Percentiles rank a stretch among this genome's conserved stretches.
Conservation (phyloP, 495 filamentous ascomycete species). For the Penicillium fimorum region DNA sequence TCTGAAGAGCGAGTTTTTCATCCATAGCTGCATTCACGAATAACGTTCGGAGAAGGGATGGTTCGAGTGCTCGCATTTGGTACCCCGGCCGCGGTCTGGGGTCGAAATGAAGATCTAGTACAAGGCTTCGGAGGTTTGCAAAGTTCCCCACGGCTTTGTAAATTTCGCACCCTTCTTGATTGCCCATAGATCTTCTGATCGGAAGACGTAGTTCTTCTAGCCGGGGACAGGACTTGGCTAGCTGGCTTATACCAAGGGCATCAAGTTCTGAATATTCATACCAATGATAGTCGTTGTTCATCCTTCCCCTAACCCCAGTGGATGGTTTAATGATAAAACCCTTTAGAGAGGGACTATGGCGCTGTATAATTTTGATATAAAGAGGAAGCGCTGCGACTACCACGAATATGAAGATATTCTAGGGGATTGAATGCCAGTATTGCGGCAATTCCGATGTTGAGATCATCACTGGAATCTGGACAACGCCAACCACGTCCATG, state of each 20-base stretch:
- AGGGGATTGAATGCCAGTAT: constrained; percentile 12
- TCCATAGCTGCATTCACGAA: constrained; percentile 11
- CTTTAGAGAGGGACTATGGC: constrained; percentile 14
- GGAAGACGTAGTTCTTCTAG: background rate
- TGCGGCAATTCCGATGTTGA: constrained; percentile 8
- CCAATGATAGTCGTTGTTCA: no score
- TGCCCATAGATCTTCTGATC: background rate
- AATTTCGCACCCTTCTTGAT: background rate
- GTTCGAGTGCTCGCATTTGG: background rate
- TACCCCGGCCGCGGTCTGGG: background rate
- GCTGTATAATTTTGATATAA: constrained; percentile 9
- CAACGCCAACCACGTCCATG: background rate
- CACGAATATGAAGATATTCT: constrained; percentile 7
- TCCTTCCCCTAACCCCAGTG: background rate
- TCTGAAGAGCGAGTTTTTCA: constrained; percentile 7
- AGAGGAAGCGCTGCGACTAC: background rate
- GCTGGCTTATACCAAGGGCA: background rate
- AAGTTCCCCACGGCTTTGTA: background rate
- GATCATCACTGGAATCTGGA: background rate
- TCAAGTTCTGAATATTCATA: background rate
- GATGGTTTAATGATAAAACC: constrained; percentile 11
- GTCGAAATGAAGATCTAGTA: constrained; percentile 4
- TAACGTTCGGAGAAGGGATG: background rate
- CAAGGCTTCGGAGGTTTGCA: background rate
- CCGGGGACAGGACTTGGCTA: background rate